Conservation (phyloP, 192 early-diverging fungal genomes). For the Chytriomyces confervae region DNA sequence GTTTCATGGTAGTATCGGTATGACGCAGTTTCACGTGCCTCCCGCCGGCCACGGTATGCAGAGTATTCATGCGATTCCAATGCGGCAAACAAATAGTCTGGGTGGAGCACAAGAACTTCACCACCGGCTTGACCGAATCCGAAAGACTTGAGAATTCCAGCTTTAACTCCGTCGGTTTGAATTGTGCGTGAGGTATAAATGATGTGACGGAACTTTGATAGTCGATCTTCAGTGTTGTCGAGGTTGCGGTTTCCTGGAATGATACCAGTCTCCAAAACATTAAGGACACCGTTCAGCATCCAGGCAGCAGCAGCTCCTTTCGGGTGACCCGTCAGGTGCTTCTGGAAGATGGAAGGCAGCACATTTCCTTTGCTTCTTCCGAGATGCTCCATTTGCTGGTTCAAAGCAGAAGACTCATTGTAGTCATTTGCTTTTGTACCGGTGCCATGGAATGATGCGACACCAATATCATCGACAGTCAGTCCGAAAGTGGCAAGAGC, state of each 20-base stretch:
- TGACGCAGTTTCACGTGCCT: slow-evolving; percentile 73
- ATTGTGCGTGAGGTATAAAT: slow-evolving; percentile 85
- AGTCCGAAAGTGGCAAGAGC: slow-evolving; percentile 87
- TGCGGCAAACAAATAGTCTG: slow-evolving; percentile 82
- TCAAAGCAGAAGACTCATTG: slow-evolving; percentile 88
- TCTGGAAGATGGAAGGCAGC: slow-evolving; percentile 84
- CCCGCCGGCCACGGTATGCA: slow-evolving; percentile 71
- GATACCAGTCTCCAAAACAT: slow-evolving; percentile 81
- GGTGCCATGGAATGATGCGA: slow-evolving; percentile 96
- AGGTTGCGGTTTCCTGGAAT: slow-evolving; percentile 93
- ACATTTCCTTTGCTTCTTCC: slow-evolving; percentile 84
- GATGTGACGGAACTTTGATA: slow-evolving; percentile 78
- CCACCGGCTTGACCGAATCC: slow-evolving; percentile 96
- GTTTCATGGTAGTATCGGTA: slow-evolving; percentile 93
- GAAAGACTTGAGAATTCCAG: slow-evolving; percentile 90
- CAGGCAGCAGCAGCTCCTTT: slow-evolving; percentile 96
- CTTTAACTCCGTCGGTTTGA: slow-evolving; percentile 89
- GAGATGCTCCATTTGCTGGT: slow-evolving; percentile 84
- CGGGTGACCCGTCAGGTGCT: slow-evolving; percentile 94
- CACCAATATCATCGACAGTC: slow-evolving; percentile 88
- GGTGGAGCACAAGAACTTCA: slow-evolving; percentile 84
- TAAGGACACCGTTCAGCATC: slow-evolving; percentile 95
- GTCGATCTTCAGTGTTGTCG: slow-evolving; percentile 80
- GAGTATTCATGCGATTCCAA: slow-evolving; percentile 73
- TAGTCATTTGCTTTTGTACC: slow-evolving; percentile 93